phyloP scores from a whole-genome alignment of 1,139 yeast species.

The Lodderomyces elongisporus region DNA sequence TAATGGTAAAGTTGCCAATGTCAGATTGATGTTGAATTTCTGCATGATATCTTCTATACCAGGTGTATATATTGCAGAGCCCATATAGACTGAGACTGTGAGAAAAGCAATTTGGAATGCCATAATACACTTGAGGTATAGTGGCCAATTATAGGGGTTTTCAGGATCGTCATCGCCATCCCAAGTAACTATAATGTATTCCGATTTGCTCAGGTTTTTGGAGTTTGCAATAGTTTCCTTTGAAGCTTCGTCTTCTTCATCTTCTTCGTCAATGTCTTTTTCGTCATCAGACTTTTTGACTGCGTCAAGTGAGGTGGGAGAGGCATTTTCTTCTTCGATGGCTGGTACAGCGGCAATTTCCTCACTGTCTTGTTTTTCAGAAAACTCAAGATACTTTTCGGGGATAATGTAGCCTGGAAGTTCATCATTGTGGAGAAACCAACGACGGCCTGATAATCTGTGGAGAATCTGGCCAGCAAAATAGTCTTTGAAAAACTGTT shows the following conservation, averaged over 20 bases:
- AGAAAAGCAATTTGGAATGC: constrained; percentile 19
- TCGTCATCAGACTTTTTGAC: background rate
- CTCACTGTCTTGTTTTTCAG: constrained; percentile 1
- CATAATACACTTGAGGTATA: constrained; percentile 16
- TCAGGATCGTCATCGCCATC: constrained; percentile 28
- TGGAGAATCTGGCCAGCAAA: constrained; percentile 27
- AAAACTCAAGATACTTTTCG: constrained; percentile 19
- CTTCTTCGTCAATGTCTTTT: background rate
- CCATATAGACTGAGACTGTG: constrained; percentile 24
- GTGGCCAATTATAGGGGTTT: constrained; percentile 28
- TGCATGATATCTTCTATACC: constrained; percentile 30
- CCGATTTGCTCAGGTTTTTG: background rate
- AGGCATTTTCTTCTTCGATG: background rate
- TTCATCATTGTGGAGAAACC: constrained; percentile 27
- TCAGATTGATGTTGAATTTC: constrained; percentile 40
- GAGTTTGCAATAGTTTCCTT: background rate
- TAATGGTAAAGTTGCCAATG: constrained; percentile 42
- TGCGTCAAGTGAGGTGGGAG: background rate
- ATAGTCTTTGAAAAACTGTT: constrained; percentile 22
- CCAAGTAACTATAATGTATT: constrained; percentile 17
- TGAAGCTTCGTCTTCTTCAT: background rate
- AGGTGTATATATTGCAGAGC: constrained; percentile 27
- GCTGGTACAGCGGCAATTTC: constrained; percentile 1
- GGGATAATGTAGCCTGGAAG: constrained; percentile 25
- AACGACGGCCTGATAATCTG: constrained; percentile 23